Evolutionary conservation across 2,329 filamentous ascomycete species (phyloP).

Genomic region (Penicillium digitatum): DNA sequence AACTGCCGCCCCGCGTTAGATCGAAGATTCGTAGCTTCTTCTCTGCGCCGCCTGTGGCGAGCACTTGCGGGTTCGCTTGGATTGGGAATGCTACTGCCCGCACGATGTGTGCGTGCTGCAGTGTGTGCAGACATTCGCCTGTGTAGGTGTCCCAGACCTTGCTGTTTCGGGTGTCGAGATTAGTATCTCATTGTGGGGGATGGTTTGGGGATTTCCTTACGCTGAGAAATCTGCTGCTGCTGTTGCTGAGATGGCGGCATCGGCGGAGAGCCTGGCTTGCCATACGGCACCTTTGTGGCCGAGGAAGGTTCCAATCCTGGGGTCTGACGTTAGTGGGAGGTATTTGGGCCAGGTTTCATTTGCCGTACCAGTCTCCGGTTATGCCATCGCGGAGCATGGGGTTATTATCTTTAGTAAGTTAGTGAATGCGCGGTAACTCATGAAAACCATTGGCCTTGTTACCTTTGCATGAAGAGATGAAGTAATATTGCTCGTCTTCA

Average conservation of each 20-base stretch:
- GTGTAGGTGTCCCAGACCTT: conserved; percentile 98
- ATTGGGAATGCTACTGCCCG: conserved; percentile 86
- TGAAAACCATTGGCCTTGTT: conserved; percentile 4
- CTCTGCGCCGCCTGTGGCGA: conserved; percentile 92
- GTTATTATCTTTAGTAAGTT: conserved; percentile 69
- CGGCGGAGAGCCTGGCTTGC: conserved; percentile 86
- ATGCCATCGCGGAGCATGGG: conserved; percentile 96
- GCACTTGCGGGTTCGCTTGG: conserved; percentile 69
- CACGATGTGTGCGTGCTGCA: conserved; percentile 93
- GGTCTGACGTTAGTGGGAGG: conserved; percentile 12
- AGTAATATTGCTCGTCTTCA: conserved; percentile 79
- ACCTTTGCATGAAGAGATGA: conserved; percentile 93
- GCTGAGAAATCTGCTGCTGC: conserved; percentile 94
- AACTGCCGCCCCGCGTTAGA: conserved; percentile 54
- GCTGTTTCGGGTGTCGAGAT: conserved; percentile 48
- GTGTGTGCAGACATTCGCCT: conserved; percentile 79
- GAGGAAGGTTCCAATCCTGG: conserved; percentile 89
- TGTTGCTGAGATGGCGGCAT: conserved; percentile 83
- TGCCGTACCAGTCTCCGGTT: conserved; percentile 79
- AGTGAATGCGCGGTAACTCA: neutral
- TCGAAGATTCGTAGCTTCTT: conserved; percentile 96
- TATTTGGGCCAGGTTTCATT: neutral
- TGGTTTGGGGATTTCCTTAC: conserved; percentile 48
- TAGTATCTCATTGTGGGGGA: conserved; percentile 9
- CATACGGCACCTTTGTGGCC: conserved; percentile 98